These are phyloP conservation scores for Fraxinus sp. DNA, from an alignment of 305 asterid species.

Conservation along the genomic window DNA sequence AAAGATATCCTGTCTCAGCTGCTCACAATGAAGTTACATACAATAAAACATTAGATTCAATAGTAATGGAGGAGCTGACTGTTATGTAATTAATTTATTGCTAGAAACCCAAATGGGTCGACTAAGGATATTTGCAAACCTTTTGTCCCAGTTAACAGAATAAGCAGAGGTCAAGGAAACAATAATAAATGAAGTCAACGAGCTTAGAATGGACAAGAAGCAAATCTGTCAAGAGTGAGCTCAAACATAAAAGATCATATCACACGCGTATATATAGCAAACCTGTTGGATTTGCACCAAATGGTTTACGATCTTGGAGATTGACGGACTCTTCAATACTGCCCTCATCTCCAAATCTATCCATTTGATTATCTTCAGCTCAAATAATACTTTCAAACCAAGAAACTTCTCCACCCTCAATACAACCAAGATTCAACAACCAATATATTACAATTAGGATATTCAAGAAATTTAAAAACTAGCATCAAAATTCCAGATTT, in stretches of 20 bases:
- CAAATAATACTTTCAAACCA: conserved; percentile 25
- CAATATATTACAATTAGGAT: conserved; percentile 7
- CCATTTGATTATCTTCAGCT: conserved; percentile 49
- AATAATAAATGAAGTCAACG: conserved; percentile 15
- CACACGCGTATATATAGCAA: not conserved
- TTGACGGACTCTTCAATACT: conserved; percentile 37
- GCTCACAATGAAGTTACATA: not conserved
- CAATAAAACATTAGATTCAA: not conserved
- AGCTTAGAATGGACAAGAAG: not conserved
- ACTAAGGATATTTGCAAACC: conserved; percentile 12
- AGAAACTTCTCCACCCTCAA: conserved; percentile 5
- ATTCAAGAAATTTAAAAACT: not conserved
- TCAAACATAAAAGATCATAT: not conserved
- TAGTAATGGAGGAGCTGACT: not conserved
- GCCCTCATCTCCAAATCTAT: conserved; percentile 59
- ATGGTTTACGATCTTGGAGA: conserved; percentile 49
- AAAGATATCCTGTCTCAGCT: not conserved
- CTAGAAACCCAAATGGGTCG: conserved; percentile 12
- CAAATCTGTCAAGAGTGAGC: conserved; percentile 28
- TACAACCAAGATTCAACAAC: conserved; percentile 8
- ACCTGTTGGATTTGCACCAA: conserved; percentile 76
- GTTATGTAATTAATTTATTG: conserved; percentile 8
- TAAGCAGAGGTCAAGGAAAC: not conserved
- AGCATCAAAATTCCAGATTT: not conserved
- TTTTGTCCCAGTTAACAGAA: not conserved